Evolutionary conservation across 2,329 filamentous ascomycete species (phyloP).

Genomic region (Penicillium sp.): DNA sequence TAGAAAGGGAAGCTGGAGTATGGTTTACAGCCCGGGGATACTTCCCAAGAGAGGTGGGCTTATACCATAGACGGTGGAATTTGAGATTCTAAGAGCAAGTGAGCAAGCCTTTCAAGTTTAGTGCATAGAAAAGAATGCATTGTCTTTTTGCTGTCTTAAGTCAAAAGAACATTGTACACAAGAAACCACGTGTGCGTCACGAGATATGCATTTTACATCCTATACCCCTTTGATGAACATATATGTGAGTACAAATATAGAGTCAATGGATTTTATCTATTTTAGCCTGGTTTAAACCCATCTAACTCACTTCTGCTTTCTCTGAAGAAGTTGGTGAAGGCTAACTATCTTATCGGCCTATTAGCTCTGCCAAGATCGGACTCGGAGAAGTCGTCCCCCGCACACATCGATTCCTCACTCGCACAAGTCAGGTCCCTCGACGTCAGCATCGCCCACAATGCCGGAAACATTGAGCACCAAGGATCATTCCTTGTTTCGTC

Average conservation of each 20-base stretch:
- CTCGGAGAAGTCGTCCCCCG: constrained; percentile 33
- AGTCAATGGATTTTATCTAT: background rate
- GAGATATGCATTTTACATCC: background rate
- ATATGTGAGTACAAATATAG: background rate
- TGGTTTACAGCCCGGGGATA: background rate
- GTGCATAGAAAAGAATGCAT: background rate
- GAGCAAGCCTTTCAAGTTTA: background rate
- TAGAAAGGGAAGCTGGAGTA: background rate
- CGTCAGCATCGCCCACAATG: constrained; percentile 39
- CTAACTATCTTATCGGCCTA: constrained; percentile 23
- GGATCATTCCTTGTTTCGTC: constrained; percentile 89
- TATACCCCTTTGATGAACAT: background rate
- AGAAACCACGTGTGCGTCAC: background rate
- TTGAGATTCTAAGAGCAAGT: background rate
- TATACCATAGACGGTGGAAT: too few relatives aligned
- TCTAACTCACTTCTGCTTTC: background rate
- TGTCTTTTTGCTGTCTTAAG: background rate
- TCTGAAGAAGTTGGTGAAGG: background rate
- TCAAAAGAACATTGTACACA: background rate
- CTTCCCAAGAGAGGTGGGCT: background rate
- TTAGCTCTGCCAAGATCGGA: constrained; percentile 25
- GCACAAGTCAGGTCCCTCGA: constrained; percentile 29
- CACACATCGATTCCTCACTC: constrained; percentile 37
- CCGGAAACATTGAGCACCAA: constrained; percentile 63
- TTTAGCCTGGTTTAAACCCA: background rate